Evolutionary conservation across 805 yeast species (phyloP), one percentile per base, ranked within the genome.

Genomic region (Candida mattraensis): DNA sequence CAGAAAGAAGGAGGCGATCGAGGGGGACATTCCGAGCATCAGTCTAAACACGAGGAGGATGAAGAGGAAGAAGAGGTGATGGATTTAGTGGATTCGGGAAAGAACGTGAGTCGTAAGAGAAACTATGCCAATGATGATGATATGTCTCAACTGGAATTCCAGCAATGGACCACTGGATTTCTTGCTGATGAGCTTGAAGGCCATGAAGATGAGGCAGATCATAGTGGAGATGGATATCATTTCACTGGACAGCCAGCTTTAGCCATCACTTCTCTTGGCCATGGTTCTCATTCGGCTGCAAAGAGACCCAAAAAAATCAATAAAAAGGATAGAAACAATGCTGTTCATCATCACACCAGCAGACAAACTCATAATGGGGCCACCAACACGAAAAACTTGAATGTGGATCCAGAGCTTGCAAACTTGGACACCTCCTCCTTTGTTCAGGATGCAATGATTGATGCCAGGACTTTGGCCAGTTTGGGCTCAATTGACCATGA

Each of bases 41-140:
- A 32, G 6, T 27, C 35, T 27, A 18, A 37, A 7, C 66, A 61
- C 24, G 63, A 70, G 39, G 78, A 76, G 10, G 93, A 83, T 3
- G 93, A 83, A 50, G 93, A 84, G 12, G 93, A 88, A 0, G n/a
- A n/a, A n/a, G n/a, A n/a, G n/a, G 88, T 84, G 12, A 69, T 83
- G 76, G 71, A 75, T 37, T 75, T 76, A 47, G 91, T 83, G 10
- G 87, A 83, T 13, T 83, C 81, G 5, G 72, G 80, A 1, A 58
- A 81, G 26, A 76, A 67, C 12, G 44, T 34, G 35, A 27, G 45
- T 10, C 48, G 44, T 22, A 64, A 63, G 42, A 48, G 67, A 25
- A 48, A 45, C 14, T 47, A 50, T 21, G 43, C 61, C 17, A 53
- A 61, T 32, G 78, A 73, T 37, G 69, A 72, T 39, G 67, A 68